Evolutionary conservation across 257 asterid genomes (phyloP).

Genomic region (Parsonsia alboflavescens): DNA sequence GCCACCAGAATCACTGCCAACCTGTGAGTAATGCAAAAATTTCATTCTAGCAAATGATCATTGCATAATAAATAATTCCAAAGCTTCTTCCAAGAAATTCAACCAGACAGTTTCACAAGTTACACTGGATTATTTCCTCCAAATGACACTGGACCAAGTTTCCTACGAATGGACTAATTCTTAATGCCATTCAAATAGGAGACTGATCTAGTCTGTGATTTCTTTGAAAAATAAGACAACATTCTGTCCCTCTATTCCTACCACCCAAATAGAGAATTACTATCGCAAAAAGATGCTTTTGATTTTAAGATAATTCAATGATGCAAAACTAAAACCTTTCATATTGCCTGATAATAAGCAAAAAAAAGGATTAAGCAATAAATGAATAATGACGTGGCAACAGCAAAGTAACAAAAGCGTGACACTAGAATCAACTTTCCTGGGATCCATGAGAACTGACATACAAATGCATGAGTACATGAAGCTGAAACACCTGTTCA

Average conservation of each 20-base stretch:
- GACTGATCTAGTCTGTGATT: no score
- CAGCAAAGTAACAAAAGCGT: background rate
- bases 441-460: background rate
- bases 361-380: background rate
- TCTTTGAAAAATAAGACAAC: background rate
- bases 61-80: background rate
- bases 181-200: background rate
- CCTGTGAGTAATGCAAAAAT: constrained; percentile 31
- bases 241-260: no score
- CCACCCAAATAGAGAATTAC: background rate
- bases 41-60: background rate
- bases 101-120: background rate
- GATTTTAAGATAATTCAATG: background rate
- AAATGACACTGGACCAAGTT: no score
- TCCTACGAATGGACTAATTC: background rate
- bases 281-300: background rate
- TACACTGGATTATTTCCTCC: background rate
- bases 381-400: background rate
- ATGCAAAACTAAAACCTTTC: background rate
- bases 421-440: background rate
- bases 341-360: background rate
- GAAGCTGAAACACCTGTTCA: background rate
- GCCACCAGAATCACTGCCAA: constrained; percentile 75
- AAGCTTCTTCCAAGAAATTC: background rate
- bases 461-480: background rate